Evolutionary conservation across 2,329 filamentous ascomycete species (phyloP).

Genomic region (Leptographium radiaticola): DNA sequence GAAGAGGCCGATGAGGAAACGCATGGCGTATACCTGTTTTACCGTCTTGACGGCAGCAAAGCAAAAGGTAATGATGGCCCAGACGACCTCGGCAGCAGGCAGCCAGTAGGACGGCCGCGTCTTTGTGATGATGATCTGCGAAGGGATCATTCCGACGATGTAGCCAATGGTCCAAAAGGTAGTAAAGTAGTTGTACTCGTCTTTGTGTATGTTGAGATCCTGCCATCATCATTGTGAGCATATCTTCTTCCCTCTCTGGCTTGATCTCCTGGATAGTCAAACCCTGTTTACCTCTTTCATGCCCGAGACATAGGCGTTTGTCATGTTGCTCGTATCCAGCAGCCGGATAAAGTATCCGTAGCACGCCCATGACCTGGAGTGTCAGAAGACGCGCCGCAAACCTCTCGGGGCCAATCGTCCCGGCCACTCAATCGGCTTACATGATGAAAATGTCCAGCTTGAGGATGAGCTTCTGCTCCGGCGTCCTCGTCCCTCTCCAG

Average conservation of each 20-base stretch:
- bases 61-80: conserved; percentile 3
- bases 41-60: conserved; percentile 4
- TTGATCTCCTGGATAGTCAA: background rate
- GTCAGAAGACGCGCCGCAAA: background rate
- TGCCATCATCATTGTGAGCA: background rate
- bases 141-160: conserved; percentile 1
- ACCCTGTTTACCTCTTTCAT: background rate
- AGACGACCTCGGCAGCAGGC: conserved; percentile 12
- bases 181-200: background rate
- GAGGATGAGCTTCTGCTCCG: background rate
- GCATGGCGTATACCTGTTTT: conserved; percentile 6
- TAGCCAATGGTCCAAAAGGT: conserved; percentile 27
- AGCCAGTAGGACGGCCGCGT: conserved; percentile 18
- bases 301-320: conserved; percentile 1
- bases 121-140: conserved; percentile 6
- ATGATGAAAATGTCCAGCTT: conserved; percentile 2
- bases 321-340: background rate
- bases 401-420: background rate
- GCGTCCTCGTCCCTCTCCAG: background rate
- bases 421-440: background rate
- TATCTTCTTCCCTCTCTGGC: background rate
- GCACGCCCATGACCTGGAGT: background rate
- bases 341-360: conserved; percentile 1
- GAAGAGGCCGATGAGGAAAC: background rate
- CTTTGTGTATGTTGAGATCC: background rate